These are phyloP conservation scores for Claviceps sp. DNA, from an alignment of 2,329 filamentous ascomycete species.

Conservation along the genomic window DNA sequence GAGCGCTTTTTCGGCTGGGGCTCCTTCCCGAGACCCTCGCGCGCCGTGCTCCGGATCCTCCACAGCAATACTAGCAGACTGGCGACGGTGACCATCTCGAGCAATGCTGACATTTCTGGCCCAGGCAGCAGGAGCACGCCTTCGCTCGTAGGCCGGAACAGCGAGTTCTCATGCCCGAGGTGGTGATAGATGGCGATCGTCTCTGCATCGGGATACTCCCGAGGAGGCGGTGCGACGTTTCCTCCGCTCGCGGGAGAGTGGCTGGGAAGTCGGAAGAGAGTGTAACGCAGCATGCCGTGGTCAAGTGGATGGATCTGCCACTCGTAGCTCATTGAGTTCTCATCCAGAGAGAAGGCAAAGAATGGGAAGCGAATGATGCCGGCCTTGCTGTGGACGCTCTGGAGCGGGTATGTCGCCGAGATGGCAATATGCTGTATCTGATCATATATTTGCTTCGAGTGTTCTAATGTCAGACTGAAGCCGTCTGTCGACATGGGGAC, in stretches of 20 bases:
- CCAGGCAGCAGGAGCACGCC: slow-evolving; percentile 2
- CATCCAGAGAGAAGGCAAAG: slow-evolving; percentile 1
- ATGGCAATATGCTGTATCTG: neutral
- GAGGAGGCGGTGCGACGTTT: neutral
- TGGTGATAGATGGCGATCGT: slow-evolving; percentile 3
- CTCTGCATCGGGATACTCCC: neutral
- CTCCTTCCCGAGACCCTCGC: neutral
- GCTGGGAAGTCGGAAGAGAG: neutral
- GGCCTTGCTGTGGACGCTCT: neutral
- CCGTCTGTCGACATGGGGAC: slow-evolving; percentile 2
- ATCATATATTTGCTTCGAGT: neutral
- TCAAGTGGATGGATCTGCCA: slow-evolving; percentile 5
- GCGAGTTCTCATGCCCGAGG: neutral
- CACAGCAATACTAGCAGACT: slow-evolving; percentile 4
- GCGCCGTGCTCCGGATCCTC: slow-evolving; percentile 2
- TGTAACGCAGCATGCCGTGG: slow-evolving; percentile 5
- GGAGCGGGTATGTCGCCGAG: neutral
- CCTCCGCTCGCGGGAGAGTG: neutral
- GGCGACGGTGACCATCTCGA: slow-evolving; percentile 1
- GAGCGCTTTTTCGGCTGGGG: neutral
- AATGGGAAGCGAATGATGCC: slow-evolving; percentile 2
- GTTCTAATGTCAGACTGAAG: neutral
- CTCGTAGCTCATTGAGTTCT: neutral
- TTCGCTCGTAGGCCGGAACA: slow-evolving; percentile 1
- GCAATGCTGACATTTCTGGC: neutral